Conservation (phyloP, 352 stramenopile species). For the Phytophthora vignae region DNA sequence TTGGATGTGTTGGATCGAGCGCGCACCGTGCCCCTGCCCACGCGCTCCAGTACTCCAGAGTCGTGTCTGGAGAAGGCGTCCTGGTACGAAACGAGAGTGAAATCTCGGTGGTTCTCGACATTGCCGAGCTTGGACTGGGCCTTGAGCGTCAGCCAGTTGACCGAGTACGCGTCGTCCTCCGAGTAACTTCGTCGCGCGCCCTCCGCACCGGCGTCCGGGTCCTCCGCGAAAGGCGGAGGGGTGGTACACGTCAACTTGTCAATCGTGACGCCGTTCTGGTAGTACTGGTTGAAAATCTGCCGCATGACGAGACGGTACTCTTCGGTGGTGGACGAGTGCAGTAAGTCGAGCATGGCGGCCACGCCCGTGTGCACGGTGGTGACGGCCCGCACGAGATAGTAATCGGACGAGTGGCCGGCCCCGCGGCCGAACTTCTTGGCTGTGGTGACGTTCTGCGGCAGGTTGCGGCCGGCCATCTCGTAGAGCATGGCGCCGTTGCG, state of each 20-base stretch:
- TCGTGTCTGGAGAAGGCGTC: conserved; percentile 63
- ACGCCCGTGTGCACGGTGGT: conserved; percentile 63
- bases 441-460: conserved; percentile 53
- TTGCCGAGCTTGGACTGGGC: conserved; percentile 42
- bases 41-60: conserved; percentile 30
- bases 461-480: conserved; percentile 61
- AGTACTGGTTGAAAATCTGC: conserved; percentile 69
- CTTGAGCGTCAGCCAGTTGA: conserved; percentile 74
- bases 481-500: conserved; percentile 67
- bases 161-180: conserved; percentile 74
- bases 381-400: conserved; percentile 71
- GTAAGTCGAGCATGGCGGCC: conserved; percentile 51
- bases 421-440: conserved; percentile 55
- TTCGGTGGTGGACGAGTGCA: conserved; percentile 54
- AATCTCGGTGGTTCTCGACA: conserved; percentile 59
- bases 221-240: conserved; percentile 53
- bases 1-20: conserved; percentile 30
- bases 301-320: conserved; percentile 62
- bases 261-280: conserved; percentile 56
- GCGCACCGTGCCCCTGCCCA: conserved; percentile 39
- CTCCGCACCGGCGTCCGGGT: conserved; percentile 36
- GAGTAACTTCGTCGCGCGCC: conserved; percentile 46
- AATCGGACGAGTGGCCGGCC: conserved; percentile 62
- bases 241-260: conserved; percentile 71
- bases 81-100: conserved; percentile 79